Evolutionary conservation across 164 flowering plant genomes (phyloP), one percentile per base, ranked within the genome.

Genomic region (Aristolochia californica): DNA sequence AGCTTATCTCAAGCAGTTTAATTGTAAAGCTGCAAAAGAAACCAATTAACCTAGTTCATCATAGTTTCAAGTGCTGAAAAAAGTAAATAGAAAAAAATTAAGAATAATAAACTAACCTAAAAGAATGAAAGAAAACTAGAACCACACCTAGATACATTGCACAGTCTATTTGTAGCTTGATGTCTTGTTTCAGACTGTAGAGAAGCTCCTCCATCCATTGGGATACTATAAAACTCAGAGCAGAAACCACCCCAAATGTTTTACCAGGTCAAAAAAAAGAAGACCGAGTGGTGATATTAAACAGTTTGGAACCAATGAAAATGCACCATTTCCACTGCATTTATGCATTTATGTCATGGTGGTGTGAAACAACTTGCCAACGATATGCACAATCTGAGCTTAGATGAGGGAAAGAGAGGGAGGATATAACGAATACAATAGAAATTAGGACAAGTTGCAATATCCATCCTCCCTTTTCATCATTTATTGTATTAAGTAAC

Each of bases 1-100:
- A 72, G 0, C 22, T 73, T 72, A 91, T 71, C 68, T 88, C 98
- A n/a, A 91, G 73, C 61, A 88, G 52, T 60, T 91, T 96, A 30
- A 82, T 75, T n/a, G 68, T 78, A 57, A 63, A 62, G 63, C 97
- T 84, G 69, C 28, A 61, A 25, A 26, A 5, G 25, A 47, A 53
- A 48, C 14, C 28, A 15, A 30, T 24, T 26, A 17, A 18, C 48
- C 43, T 2, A 38, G 20, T 38, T 55, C 44, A 0, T 27, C 11
- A 13, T 55, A 30, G 13, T 26, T 24, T 13, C 30, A 26, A 30
- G 16, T 16, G 28, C 5, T 15, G 5, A n/a, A 21, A 34, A 55
- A 4, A 24, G 7, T 14, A 27, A 7, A 30, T 18, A 9, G 23
- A 26, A 24, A 2, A 24, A 26, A 22, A 15, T 1, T 16, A 22